phyloP scores from a whole-genome alignment of 768 basidiomycete genomes.

The Paxillus rubicundulus region DNA sequence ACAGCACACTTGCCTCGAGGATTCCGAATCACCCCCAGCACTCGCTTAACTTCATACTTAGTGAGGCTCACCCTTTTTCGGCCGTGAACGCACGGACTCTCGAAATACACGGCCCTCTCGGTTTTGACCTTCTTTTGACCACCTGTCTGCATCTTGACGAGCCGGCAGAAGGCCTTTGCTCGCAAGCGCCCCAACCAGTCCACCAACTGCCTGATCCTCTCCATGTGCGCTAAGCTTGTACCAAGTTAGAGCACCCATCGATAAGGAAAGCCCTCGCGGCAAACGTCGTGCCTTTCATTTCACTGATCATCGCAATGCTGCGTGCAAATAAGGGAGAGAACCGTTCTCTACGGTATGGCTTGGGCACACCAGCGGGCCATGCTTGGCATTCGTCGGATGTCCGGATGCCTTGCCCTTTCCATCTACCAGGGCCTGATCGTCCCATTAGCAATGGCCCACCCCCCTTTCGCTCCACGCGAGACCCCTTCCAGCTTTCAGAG shows the following conservation, averaged over 20 bases:
- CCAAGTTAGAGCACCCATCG: slow-evolving; percentile 12
- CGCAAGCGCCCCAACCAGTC: neutral
- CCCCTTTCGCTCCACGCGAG: neutral
- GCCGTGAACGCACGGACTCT: slow-evolving; percentile 4
- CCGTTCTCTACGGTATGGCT: too few relatives aligned
- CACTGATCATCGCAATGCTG: slow-evolving; percentile 24
- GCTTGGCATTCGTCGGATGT: slow-evolving; percentile 11
- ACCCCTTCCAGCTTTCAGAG: neutral
- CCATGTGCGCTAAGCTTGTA: slow-evolving; percentile 2
- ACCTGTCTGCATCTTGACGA: neutral
- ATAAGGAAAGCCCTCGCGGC: slow-evolving; percentile 22
- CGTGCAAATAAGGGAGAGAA: neutral
- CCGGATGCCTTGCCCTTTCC: slow-evolving; percentile 9
- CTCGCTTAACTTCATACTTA: neutral
- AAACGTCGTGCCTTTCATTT: slow-evolving; percentile 29
- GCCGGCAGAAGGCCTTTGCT: neutral
- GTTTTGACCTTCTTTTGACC: neutral
- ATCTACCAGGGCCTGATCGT: slow-evolving; percentile 5
- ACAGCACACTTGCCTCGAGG: slow-evolving; percentile 24
- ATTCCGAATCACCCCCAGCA: slow-evolving; percentile 6
- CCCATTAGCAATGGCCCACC: neutral
- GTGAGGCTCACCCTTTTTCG: slow-evolving; percentile 4
- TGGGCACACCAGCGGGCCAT: slow-evolving; percentile 6
- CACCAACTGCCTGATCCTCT: slow-evolving; percentile 4
- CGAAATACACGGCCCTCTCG: slow-evolving; percentile 2